Conservation (phyloP, 176 grass and related monocot species). For the Ampelocalamus luodianensis region DNA sequence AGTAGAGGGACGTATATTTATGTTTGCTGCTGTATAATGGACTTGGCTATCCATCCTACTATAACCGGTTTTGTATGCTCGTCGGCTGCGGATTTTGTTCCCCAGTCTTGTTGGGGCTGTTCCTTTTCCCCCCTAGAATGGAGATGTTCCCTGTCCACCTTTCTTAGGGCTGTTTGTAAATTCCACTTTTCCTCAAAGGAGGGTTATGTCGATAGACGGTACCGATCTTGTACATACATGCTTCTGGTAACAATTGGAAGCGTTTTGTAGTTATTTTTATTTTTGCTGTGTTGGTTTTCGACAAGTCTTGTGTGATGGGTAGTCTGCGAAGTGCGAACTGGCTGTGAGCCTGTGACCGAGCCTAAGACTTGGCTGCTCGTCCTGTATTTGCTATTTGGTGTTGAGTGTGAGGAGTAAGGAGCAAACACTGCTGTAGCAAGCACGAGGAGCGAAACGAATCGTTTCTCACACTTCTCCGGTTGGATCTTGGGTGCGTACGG, state of each 20-base stretch:
- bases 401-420: not conserved
- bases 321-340: not conserved
- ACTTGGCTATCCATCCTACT: slow-evolving; percentile 21
- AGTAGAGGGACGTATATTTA: slow-evolving; percentile 44
- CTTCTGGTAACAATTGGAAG: slow-evolving; percentile 25
- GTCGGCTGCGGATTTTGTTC: slow-evolving; percentile 18
- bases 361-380: not conserved
- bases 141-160: not conserved
- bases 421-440: not conserved
- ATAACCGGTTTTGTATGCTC: slow-evolving; percentile 23
- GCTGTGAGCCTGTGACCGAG: not conserved
- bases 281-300: not conserved
- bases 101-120: not conserved
- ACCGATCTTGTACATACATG: slow-evolving; percentile 43
- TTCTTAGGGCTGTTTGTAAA: slow-evolving; percentile 37
- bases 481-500: not conserved
- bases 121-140: not conserved
- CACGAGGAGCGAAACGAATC: not conserved
- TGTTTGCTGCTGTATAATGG: slow-evolving; percentile 28
- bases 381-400: not conserved
- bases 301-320: not conserved
- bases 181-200: slow-evolving; percentile 28
- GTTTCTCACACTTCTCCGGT: not conserved
- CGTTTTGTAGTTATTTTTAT: not conserved
- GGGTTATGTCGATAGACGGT: not conserved